Percentiles rank a stretch among this genome's conserved stretches.
Conservation (phyloP, 148 eudicot species). For the Vaccinium darrowii region DNA sequence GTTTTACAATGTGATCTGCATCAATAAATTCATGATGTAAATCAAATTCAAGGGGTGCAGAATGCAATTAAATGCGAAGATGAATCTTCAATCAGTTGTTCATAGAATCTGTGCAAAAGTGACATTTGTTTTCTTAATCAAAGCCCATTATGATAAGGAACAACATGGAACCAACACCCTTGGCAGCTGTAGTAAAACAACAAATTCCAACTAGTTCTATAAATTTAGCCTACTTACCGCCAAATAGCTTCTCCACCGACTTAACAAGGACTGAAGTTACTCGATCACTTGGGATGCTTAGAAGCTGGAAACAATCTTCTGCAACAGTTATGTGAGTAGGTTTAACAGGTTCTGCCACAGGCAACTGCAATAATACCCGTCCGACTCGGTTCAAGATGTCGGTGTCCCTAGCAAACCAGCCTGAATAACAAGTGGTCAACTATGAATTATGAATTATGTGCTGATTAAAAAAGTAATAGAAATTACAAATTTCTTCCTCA, state of each 20-base stretch:
- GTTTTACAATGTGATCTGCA: conserved; percentile 45
- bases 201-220: background rate
- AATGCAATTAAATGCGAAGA: background rate
- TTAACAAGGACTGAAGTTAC: conserved; percentile 45
- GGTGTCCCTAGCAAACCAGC: conserved; percentile 95
- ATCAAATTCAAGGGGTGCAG: background rate
- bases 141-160: background rate
- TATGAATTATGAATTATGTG: background rate
- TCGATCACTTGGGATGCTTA: conserved; percentile 52
- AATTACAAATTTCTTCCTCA: conserved; percentile 4
- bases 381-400: conserved; percentile 60
- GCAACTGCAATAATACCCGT: conserved; percentile 46
- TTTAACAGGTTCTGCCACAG: conserved; percentile 24
- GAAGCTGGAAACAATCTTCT: conserved; percentile 85
- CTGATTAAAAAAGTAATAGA: background rate
- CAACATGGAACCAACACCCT: background rate
- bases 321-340: conserved; percentile 56
- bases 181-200: background rate
- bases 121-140: background rate
- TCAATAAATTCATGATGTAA: background rate
- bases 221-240: conserved; percentile 40
- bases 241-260: conserved; percentile 61
- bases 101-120: background rate
- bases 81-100: background rate
- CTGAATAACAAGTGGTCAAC: conserved; percentile 35